Evolutionary conservation across 2,329 filamentous ascomycete genomes (phyloP).

Genomic region (Parascedosporium putredinis): DNA sequence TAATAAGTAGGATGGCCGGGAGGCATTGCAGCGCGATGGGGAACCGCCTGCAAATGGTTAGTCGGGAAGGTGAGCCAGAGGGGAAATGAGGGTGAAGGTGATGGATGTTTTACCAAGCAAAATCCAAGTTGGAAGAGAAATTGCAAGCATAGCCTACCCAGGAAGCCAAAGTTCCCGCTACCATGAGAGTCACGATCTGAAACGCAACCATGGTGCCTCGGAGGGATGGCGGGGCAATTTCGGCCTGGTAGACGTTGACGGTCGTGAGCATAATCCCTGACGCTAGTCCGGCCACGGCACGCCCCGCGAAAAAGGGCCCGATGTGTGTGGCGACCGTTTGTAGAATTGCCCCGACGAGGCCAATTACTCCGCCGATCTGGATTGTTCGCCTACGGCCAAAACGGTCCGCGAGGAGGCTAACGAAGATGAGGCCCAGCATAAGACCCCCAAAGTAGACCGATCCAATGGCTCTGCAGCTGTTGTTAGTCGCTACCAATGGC

Average conservation of each 20-base stretch:
- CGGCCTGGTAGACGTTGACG: slow-evolving; percentile 19
- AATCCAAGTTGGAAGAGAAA: neutral
- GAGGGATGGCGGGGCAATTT: slow-evolving; percentile 16
- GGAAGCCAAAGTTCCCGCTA: neutral
- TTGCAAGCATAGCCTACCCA: neutral
- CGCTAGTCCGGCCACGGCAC: slow-evolving; percentile 14
- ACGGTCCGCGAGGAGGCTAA: neutral
- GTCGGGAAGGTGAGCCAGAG: neutral
- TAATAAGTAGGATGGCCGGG: slow-evolving; percentile 13
- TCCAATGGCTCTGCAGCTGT: neutral
- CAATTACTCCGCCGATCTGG: neutral
- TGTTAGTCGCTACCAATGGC: neutral
- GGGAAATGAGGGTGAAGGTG: too few relatives aligned
- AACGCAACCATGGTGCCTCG: slow-evolving; percentile 15
- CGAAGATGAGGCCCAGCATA: neutral
- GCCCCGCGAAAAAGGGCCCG: slow-evolving; percentile 19
- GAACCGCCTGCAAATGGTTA: slow-evolving; percentile 12
- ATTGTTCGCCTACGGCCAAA: slow-evolving; percentile 5
- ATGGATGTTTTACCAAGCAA: neutral
- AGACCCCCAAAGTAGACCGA: neutral
- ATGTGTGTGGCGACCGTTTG: slow-evolving; percentile 16
- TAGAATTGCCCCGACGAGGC: slow-evolving; percentile 13
- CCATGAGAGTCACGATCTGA: neutral
- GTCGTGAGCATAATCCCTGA: slow-evolving; percentile 14
- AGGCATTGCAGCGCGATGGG: slow-evolving; percentile 17